Evolutionary conservation across 306 rosid species (phyloP).

Genomic region (Spatholobus suberectus): DNA sequence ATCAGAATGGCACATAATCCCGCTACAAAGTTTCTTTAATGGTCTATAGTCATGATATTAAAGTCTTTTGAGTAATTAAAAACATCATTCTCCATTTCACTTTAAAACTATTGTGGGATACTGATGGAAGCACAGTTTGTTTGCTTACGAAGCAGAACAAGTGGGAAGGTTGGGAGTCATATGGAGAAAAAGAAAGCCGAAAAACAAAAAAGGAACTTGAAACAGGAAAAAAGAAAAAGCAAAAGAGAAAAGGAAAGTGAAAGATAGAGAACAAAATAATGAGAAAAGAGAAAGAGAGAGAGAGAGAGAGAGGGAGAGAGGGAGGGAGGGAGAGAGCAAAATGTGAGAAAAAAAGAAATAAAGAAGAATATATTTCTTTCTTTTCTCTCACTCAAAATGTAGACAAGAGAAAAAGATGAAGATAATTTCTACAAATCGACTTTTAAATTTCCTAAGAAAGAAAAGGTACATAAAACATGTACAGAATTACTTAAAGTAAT

Average conservation of each 20-base stretch:
- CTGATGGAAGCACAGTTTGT: slow-evolving; percentile 37
- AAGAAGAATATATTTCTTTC: not conserved
- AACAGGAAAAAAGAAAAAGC: slow-evolving; percentile 77
- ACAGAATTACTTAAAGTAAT: not conserved
- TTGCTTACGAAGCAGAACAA: slow-evolving; percentile 43
- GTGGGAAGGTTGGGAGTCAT: slow-evolving; percentile 42
- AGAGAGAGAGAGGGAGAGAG: too few species aligned
- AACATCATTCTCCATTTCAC: not conserved
- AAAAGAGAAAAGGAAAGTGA: slow-evolving; percentile 60
- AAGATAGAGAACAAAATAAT: slow-evolving; percentile 32
- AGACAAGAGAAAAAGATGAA: not conserved
- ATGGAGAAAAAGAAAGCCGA: slow-evolving; percentile 56
- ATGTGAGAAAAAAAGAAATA: slow-evolving; percentile 39
- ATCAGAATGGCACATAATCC: too few species aligned
- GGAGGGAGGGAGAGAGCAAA: slow-evolving; percentile 36
- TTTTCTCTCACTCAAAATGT: slow-evolving; percentile 32
- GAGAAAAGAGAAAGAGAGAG: slow-evolving; percentile 22
- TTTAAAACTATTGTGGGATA: slow-evolving; percentile 34
- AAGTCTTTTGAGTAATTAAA: not conserved
- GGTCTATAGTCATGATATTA: slow-evolving; percentile 20
- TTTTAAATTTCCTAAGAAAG: not conserved
- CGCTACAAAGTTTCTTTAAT: not conserved
- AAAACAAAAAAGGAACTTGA: slow-evolving; percentile 69
- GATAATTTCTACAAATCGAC: not conserved
- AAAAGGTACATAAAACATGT: not conserved